These are phyloP conservation scores for Hibiscus mutabilis DNA, from an alignment of 345 rosid species.

Conservation along the genomic window DNA sequence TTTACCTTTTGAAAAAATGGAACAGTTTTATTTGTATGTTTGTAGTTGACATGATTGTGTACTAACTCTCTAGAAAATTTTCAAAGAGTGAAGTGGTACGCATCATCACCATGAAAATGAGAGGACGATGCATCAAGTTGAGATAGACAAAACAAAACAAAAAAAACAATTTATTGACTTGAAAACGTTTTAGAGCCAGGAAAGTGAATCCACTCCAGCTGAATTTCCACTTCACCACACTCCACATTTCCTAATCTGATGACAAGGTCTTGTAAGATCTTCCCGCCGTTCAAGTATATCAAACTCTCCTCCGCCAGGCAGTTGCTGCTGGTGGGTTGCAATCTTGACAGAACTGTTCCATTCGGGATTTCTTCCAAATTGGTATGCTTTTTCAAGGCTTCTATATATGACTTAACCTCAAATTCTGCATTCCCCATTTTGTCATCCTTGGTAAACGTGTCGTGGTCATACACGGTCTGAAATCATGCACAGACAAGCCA, in stretches of 20 bases:
- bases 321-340: slow-evolving; percentile 46
- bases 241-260: slow-evolving; percentile 74
- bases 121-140: too few relatives aligned
- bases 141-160: too few relatives aligned
- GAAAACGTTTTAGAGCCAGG: slow-evolving; percentile 46
- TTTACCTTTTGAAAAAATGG: too few relatives aligned
- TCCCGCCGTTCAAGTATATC: slow-evolving; percentile 34
- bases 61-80: too few relatives aligned
- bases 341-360: slow-evolving; percentile 53
- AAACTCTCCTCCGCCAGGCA: slow-evolving; percentile 63
- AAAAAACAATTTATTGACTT: too few relatives aligned
- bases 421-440: slow-evolving; percentile 92
- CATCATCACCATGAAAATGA: too few relatives aligned
- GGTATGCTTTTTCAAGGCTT: slow-evolving; percentile 46
- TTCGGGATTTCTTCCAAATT: slow-evolving; percentile 40
- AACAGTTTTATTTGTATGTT: too few relatives aligned
- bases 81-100: too few relatives aligned
- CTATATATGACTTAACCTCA: slow-evolving; percentile 47
- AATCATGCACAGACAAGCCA: background rate
- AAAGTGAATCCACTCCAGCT: slow-evolving; percentile 76
- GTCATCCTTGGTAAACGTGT: slow-evolving; percentile 68
- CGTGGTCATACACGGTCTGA: slow-evolving; percentile 82
- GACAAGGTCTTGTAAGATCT: slow-evolving; percentile 54
- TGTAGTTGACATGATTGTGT: too few relatives aligned
- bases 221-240: slow-evolving; percentile 82